Evolutionary conservation across 1,139 yeast species (phyloP).

Genomic region (Arxiozyma telluris): DNA sequence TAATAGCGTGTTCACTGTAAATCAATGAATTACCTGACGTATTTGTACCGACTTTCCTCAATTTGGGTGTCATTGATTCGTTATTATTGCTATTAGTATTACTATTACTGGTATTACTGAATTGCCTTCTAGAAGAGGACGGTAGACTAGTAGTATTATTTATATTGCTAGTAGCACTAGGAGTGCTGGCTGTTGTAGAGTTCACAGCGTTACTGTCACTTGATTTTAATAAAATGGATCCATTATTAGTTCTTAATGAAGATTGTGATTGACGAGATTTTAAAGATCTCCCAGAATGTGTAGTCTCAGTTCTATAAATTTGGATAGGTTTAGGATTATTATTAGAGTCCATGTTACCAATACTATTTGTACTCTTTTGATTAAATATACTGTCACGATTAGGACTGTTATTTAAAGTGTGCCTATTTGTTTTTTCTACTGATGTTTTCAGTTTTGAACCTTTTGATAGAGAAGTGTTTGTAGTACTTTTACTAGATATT

Average conservation of each 20-base stretch:
- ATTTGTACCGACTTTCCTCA: conserved; percentile 32
- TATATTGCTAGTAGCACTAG: no score
- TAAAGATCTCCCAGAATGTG: conserved; percentile 42
- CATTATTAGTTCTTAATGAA: background rate
- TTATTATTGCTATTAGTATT: background rate
- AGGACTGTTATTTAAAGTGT: background rate
- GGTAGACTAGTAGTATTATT: conserved; percentile 8
- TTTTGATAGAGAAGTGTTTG: no score
- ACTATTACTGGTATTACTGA: conserved; percentile 6
- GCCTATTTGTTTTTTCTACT: background rate
- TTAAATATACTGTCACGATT: conserved; percentile 6
- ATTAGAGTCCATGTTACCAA: conserved; percentile 14
- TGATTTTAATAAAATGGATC: conserved; percentile 1
- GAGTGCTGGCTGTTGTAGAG: no score
- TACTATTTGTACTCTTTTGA: conserved; percentile 2
- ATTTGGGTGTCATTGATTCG: conserved; percentile 55
- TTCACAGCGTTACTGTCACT: background rate
- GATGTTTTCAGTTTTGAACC: no score
- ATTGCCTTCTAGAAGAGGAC: conserved; percentile 14
- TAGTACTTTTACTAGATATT: no score
- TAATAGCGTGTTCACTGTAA: conserved; percentile 24
- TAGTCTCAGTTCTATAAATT: conserved; percentile 47
- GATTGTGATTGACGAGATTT: conserved; percentile 39
- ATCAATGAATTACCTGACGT: conserved; percentile 13
- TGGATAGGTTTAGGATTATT: conserved; percentile 23